Conservation (phyloP, 306 rosid genomes). For the Castanospermum australe region DNA sequence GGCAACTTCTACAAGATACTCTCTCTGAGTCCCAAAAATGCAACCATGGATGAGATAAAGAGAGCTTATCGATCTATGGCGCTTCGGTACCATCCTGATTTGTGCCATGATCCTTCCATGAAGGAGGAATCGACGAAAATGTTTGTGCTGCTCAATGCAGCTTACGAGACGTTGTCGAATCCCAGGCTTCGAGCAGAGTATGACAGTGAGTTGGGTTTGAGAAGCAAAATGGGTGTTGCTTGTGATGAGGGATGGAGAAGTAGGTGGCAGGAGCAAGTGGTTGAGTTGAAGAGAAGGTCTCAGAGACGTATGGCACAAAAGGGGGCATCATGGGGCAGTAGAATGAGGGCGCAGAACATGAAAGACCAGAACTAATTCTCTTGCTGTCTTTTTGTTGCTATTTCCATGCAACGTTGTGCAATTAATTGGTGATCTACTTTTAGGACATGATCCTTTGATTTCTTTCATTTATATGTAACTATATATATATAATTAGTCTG, state of each 20-base stretch:
- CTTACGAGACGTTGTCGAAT: slow-evolving; percentile 54
- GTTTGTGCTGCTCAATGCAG: slow-evolving; percentile 55
- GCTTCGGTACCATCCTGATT: slow-evolving; percentile 60
- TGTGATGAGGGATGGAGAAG: slow-evolving; percentile 22
- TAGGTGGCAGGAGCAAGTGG: slow-evolving; percentile 50
- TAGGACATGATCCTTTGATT: neutral
- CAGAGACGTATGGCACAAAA: slow-evolving; percentile 11
- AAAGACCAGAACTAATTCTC: neutral
- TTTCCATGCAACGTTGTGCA: neutral
- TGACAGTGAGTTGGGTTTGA: slow-evolving; percentile 40
- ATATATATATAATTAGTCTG: neutral
- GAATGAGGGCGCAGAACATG: slow-evolving; percentile 33
- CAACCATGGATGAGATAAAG: slow-evolving; percentile 57
- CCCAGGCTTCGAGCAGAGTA: slow-evolving; percentile 53
- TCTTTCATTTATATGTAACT: neutral
- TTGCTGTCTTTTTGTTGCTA: too few relatives aligned
- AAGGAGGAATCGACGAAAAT: slow-evolving; percentile 52
- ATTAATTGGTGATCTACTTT: neutral
- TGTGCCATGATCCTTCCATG: slow-evolving; percentile 41
- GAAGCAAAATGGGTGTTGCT: neutral
- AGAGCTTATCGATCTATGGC: slow-evolving; percentile 65
- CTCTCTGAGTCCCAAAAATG: slow-evolving; percentile 35
- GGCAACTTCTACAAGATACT: slow-evolving; percentile 49
- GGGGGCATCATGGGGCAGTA: slow-evolving; percentile 45
- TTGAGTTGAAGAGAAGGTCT: slow-evolving; percentile 54